These are phyloP conservation scores for Ustilago lituana DNA, from an alignment of 1,284 basidiomycete genomes.

Conservation along the genomic window DNA sequence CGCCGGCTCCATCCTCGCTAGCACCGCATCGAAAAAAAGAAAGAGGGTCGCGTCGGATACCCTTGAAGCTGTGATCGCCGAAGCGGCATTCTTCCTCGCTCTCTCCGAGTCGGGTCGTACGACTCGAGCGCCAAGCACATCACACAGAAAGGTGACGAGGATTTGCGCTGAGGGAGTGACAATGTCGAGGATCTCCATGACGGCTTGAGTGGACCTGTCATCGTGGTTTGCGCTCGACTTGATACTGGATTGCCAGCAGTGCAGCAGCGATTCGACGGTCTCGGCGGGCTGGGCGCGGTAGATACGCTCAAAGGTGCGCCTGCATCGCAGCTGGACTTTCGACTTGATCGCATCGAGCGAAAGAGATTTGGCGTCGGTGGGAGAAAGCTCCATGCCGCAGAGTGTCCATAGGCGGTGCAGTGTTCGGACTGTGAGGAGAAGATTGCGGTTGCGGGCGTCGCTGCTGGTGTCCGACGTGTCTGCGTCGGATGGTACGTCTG, in stretches of 20 bases:
- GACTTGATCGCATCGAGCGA: conserved; percentile 35
- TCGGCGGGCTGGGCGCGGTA: conserved; percentile 82
- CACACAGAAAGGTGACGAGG: conserved; percentile 88
- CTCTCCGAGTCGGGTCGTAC: conserved; percentile 70
- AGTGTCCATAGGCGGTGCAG: conserved; percentile 51
- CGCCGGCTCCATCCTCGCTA: conserved; percentile 84
- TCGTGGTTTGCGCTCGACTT: conserved; percentile 5
- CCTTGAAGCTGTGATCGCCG: conserved; percentile 2
- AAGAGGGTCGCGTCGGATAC: conserved; percentile 71
- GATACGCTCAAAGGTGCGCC: conserved; percentile 76
- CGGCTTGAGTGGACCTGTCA: conserved; percentile 7
- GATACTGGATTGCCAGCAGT: conserved; percentile 74
- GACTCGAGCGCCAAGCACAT: conserved; percentile 68
- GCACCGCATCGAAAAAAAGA: conserved; percentile 86
- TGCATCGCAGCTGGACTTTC: conserved; percentile 33
- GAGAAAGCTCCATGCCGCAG: conserved; percentile 13
- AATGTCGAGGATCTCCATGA: conserved; percentile 84
- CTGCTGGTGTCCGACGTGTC: conserved; percentile 4
- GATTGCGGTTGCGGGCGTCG: conserved; percentile 9
- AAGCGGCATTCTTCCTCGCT: conserved; percentile 8
- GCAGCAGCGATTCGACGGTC: conserved; percentile 81
- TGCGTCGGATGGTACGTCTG: conserved; percentile 14
- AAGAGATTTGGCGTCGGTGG: conserved; percentile 37
- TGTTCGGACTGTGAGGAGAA: conserved; percentile 40
- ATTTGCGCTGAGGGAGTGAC: conserved; percentile 86